Conservation (phyloP, 2,329 filamentous ascomycete species). For the Microdochium paspali region DNA sequence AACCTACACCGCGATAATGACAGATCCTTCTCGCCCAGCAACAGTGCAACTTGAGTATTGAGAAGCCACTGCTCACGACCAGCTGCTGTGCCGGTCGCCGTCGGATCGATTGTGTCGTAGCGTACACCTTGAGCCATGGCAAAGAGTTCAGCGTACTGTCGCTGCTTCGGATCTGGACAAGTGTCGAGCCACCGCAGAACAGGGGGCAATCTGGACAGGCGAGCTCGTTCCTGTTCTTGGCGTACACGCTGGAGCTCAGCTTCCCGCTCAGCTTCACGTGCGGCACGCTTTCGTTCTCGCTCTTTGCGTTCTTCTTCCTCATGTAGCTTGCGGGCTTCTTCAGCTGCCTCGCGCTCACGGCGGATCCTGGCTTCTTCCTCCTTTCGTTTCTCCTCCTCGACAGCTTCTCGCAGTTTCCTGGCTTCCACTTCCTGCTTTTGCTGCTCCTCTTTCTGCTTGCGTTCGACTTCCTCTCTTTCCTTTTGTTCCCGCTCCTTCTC, state of each 20-base stretch:
- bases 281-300: conserved; percentile 32
- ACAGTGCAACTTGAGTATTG: conserved; percentile 53
- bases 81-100: conserved; percentile 39
- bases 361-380: conserved; percentile 40
- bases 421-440: conserved; percentile 16
- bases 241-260: conserved; percentile 39
- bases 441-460: conserved; percentile 12
- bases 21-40: conserved; percentile 56
- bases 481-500: conserved; percentile 11
- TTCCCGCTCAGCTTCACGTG: conserved; percentile 35
- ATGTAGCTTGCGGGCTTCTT: conserved; percentile 36
- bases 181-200: conserved; percentile 51
- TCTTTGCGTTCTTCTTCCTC: conserved; percentile 44
- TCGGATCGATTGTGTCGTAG: conserved; percentile 51
- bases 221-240: conserved; percentile 44
- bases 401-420: conserved; percentile 23
- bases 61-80: conserved; percentile 59
- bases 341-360: conserved; percentile 35
- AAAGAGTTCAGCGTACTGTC: conserved; percentile 44
- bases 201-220: conserved; percentile 48
- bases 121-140: conserved; percentile 49
- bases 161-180: conserved; percentile 38
- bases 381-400: conserved; percentile 21
- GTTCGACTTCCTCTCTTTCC: conserved; percentile 24
- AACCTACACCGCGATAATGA: conserved; percentile 48